Evolutionary conservation across 2,329 filamentous ascomycete species (phyloP), one percentile per base, ranked within the genome.

Genomic region (Eutypa lata): DNA sequence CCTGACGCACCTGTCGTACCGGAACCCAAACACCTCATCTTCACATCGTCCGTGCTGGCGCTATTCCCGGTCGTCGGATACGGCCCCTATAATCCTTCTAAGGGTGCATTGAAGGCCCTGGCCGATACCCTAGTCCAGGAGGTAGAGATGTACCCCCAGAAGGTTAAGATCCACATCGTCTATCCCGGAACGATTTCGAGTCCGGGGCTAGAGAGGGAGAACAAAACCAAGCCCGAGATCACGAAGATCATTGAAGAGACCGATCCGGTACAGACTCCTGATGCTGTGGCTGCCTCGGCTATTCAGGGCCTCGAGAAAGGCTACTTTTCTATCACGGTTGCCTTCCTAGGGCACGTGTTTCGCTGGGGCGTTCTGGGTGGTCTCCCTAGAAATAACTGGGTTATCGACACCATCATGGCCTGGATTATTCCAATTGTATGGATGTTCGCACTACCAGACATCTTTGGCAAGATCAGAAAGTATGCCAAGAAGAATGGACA

Each of bases 51-150:
- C 21, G 81, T 87, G 6, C 73, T 87, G 18, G 88, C 88, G 2
- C 88, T 96, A 62, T 86, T 88, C 62, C 83, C 90, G 13, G 71
- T 96, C 33, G 82, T 87, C 13, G 94, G 94, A 24, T 99, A 99
- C 71, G 80, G 79, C 0, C 82, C 90, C 0, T 99, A 99, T 71
- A 82, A 86, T 1, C 90, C 93, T 3, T 80, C 88, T 52, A 99
- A 99, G 74, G 86, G 87, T 50, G 94, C 94, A 1, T 78, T 99
- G 60, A 86, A 91, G 53, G 87, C 85, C 16, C 78, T 99, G 14
- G 88, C 89, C 50, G 94, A 99, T 68, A 87, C 86, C 0, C 77
- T 99, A 48, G 84, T 84, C 21, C 90, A 93, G 66, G 94, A 99
- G 73, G 76, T 95, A 43, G 78, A 91, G 63, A 76, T 97, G 49